Percentiles rank a stretch among this genome's conserved stretches.
phyloP scores from a whole-genome alignment of 805 yeast species.

The Candida quercuum region DNA sequence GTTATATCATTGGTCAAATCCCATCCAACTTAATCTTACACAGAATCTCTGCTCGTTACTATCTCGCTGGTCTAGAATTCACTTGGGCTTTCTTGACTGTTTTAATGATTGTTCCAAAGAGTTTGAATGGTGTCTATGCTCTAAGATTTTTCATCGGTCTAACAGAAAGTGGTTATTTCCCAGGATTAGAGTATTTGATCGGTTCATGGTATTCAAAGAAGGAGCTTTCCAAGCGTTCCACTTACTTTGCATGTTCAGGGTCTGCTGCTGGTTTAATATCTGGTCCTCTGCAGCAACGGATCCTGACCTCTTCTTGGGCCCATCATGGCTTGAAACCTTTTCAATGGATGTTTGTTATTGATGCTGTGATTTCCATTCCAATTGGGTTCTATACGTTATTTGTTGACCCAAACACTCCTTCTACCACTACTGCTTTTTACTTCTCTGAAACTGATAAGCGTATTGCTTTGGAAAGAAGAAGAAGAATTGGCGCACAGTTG shows the following conservation, averaged over 20 bases:
- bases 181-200: slow-evolving; percentile 6
- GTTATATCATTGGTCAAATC: slow-evolving; percentile 42
- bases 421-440: slow-evolving; percentile 34
- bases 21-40: slow-evolving; percentile 38
- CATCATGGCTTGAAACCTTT: slow-evolving; percentile 25
- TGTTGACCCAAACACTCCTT: slow-evolving; percentile 38
- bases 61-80: slow-evolving; percentile 36
- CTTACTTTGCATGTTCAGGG: slow-evolving; percentile 25
- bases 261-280: slow-evolving; percentile 27
- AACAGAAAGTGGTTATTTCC: slow-evolving; percentile 39
- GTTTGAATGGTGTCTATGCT: slow-evolving; percentile 22
- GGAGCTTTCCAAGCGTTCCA: slow-evolving; percentile 28
- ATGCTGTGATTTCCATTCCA: slow-evolving; percentile 35
- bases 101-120: slow-evolving; percentile 3
- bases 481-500: slow-evolving; percentile 37
- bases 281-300: slow-evolving; percentile 31
- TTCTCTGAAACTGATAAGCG: slow-evolving; percentile 31
- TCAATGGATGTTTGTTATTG: slow-evolving; percentile 39
- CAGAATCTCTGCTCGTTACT: slow-evolving; percentile 31
- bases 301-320: slow-evolving; percentile 19
- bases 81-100: slow-evolving; percentile 37
- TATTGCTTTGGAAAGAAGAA: slow-evolving; percentile 43
- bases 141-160: slow-evolving; percentile 34
- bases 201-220: slow-evolving; percentile 28
- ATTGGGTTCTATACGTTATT: slow-evolving; percentile 36